Evolutionary conservation across 495 filamentous ascomycete genomes (phyloP), one percentile per base, ranked within the genome.

Genomic region (Penicillium paxilli): DNA sequence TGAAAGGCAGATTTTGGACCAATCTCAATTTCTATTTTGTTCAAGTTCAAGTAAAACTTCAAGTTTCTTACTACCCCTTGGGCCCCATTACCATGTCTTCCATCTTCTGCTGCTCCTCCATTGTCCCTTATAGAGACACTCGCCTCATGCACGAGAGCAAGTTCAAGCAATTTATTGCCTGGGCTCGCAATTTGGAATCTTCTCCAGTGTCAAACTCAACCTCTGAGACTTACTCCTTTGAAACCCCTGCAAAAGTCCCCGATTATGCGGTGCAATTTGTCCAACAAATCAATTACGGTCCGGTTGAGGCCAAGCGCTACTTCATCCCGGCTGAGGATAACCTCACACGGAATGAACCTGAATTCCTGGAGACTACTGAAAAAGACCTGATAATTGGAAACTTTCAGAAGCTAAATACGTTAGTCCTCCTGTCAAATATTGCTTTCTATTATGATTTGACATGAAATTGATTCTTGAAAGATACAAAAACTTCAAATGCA

Each of bases 401-500:
- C 16, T 56, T 56, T 19, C 38, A 56, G 30, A 51, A 56, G 25
- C 41, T 56, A 12, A 56, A 56, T 51, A 37, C 53, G 53, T 54
- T 23, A 19, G 52, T 55, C 5, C 16, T 44, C 12, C n/a, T 5
- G 11, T 32, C 1, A 30, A 37, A 14, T 14, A 37, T 14, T 6
- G 9, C 10, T 3, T 16, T 49, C 6, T 10, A 44, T 54, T n/a
- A n/a, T n/a, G n/a, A 28, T 28, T 28, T 10, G 25, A 45, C 7
- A 25, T 14, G 11, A 44, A 23, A n/a, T 16, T 33, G 8, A 48
- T 38, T 23, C 5, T 8, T 17, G 17, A 25, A 16, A 56, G 53
- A 16, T 56, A 56, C 21, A 56, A 56, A 21, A 56, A 56, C 30
- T 56, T 56, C 47, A 56, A 51, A 17, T 56, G 53, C 21, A 22